A percentile compares a stretch with the other conserved stretches of the same genome.
Evolutionary conservation across 1,284 basidiomycete species (phyloP).

Genomic region (Rhodofomes roseus): DNA sequence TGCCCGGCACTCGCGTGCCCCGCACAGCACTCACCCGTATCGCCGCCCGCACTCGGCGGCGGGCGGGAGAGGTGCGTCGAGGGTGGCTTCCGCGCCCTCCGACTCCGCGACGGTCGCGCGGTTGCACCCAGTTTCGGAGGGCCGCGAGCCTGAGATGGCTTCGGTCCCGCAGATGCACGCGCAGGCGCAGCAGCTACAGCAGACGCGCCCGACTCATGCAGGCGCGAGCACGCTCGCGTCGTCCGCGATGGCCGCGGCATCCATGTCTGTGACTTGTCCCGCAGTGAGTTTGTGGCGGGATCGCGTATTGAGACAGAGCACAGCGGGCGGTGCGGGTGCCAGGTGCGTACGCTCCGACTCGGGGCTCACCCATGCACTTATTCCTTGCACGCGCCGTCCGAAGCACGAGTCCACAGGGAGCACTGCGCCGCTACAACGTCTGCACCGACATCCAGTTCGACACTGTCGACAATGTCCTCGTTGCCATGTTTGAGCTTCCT

Average conservation of each 20-base stretch:
- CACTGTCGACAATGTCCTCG: conserved; percentile 39
- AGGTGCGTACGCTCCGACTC: conserved; percentile 12
- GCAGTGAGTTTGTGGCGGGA: conserved; percentile 18
- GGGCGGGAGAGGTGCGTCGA: conserved; percentile 9
- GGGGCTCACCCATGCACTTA: background rate
- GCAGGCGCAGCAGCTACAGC: conserved; percentile 4
- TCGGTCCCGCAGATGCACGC: conserved; percentile 2
- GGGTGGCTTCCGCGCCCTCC: background rate
- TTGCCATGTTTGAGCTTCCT: conserved; percentile 60
- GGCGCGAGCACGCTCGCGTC: conserved; percentile 4
- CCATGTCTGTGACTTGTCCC: conserved; percentile 19
- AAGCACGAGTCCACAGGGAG: conserved; percentile 1
- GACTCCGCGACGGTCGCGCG: background rate
- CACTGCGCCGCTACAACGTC: conserved; percentile 29
- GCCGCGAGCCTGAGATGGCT: background rate
- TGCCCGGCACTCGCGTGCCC: conserved; percentile 18
- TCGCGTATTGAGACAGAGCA: conserved; percentile 9
- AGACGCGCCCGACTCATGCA: conserved; percentile 16
- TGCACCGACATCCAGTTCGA: conserved; percentile 56
- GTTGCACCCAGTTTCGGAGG: background rate
- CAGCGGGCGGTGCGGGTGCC: background rate
- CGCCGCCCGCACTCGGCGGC: conserved; percentile 22
- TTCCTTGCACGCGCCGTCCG: conserved; percentile 1
- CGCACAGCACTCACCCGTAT: conserved; percentile 26
- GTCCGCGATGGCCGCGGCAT: conserved; percentile 16